Evolutionary conservation across 129 eudicot genomes (phyloP), one percentile per base, ranked within the genome.

Genomic region (Gnaphalium uliginosum): DNA sequence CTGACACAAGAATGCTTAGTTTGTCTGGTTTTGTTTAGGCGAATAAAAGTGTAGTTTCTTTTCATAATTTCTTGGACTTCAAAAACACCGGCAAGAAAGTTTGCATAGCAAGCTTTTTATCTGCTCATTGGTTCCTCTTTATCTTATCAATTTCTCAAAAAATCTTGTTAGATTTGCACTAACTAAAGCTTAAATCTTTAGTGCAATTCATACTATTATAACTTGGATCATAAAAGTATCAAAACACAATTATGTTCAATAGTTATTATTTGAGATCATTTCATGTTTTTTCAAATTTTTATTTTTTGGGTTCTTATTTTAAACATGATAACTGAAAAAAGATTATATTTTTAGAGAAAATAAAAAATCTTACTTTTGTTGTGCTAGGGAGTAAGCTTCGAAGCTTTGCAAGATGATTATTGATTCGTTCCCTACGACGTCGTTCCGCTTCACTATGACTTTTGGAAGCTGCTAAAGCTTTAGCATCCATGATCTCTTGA

Each of bases 361-460:
- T 14, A 14, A 39, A 46, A 46, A 46, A 3, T 46, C 92, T 84
- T 85, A 94, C 98, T 84, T 94, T 94, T 73, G 92, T 90, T 27
- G 96, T 94, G 84, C 80, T 90, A 7, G 97, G 98, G 17, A 90
- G 88, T 51, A 90, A 77, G 85, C 97, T 89, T 63, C 98, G 85
- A 48, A 94, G 86, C 88, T 85, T 94, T 69, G 96, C 96, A 26
- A 94, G 89, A 51, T 94, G 97, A 72, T 89, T 91, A 48, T 90
- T 94, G 73, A 94, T 94, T 22, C 98, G 90, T 70, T 94, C 98
- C 77, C 98, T 84, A 5, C 98, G 87, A 17, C 92, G 81, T 68
- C 98, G 75, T 85, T 94, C 97, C 0, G 98, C 98, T 83, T 94
- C 97, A 50, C 97, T 94, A 25, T 94, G 98, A 86, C 96, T 94